These are phyloP conservation scores for Calonectria fujianensis DNA, from an alignment of 2,329 filamentous ascomycete genomes.

Conservation along the genomic window DNA sequence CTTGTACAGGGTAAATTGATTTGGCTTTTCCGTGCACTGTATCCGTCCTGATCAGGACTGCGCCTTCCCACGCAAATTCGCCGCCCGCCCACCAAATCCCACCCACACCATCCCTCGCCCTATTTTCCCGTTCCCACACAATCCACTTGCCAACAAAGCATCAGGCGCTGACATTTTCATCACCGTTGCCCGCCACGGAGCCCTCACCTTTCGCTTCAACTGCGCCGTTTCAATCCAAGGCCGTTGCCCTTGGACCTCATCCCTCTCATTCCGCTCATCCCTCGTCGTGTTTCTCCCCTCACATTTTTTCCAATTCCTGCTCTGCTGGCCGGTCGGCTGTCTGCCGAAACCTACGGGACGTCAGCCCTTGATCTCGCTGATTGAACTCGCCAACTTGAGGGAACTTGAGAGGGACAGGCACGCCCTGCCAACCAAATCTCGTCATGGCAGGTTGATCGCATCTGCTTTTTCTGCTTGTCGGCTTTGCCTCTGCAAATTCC, in stretches of 20 bases:
- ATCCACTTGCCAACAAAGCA: conserved; percentile 35
- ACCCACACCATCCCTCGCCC: conserved; percentile 27
- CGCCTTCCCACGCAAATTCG: conserved; percentile 30
- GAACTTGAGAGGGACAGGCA: neutral
- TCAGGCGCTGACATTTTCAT: conserved; percentile 16
- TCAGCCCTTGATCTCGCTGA: conserved; percentile 2
- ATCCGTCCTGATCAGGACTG: conserved; percentile 17
- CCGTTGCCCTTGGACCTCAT: neutral
- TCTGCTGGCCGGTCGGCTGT: conserved; percentile 9
- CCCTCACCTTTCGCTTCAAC: neutral
- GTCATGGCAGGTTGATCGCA: neutral
- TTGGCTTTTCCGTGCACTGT: conserved; percentile 26
- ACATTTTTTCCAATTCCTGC: neutral
- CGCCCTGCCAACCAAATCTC: neutral
- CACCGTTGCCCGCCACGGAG: conserved; percentile 6
- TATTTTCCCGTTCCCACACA: conserved; percentile 38
- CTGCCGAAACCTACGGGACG: conserved; percentile 24
- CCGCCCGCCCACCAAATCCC: conserved; percentile 18
- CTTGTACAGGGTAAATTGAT: conserved; percentile 19
- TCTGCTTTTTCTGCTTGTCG: neutral
- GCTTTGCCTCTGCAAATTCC: neutral
- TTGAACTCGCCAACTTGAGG: neutral
- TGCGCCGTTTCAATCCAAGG: neutral
- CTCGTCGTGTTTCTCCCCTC: conserved; percentile 2
- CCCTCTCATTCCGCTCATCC: neutral